A percentile compares a stretch with the other conserved stretches of the same genome.
Evolutionary conservation across 1,139 yeast genomes (phyloP).

Genomic region (Entelexis paramagnoliae): DNA sequence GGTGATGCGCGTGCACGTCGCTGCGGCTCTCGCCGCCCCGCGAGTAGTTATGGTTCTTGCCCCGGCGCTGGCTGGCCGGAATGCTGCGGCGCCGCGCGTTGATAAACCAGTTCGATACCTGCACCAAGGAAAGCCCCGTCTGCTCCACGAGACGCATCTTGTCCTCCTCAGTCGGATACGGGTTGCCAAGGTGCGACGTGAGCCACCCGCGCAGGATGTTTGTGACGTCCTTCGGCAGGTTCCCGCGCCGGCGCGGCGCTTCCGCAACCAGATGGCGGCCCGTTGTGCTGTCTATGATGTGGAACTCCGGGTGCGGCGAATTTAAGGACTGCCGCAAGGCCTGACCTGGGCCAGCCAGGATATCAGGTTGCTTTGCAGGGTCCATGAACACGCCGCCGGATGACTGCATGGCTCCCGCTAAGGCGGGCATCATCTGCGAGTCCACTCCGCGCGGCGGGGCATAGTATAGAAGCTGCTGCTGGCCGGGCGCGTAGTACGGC

Average conservation of each 20-base stretch:
- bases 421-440: not conserved
- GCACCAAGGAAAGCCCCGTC: constrained; percentile 86
- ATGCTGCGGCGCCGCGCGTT: constrained; percentile 86
- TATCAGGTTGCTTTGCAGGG: not conserved
- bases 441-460: constrained; percentile 2
- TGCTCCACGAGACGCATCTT: constrained; percentile 66
- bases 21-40: constrained; percentile 1
- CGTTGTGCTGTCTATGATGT: constrained; percentile 14
- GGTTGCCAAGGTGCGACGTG: constrained; percentile 74
- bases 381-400: not conserved
- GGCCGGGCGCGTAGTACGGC: not conserved
- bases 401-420: not conserved
- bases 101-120: constrained; percentile 91
- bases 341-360: not conserved
- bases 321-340: not conserved
- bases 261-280: constrained; percentile 17
- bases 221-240: constrained; percentile 83
- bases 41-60: constrained; percentile 14
- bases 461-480: constrained; percentile 1
- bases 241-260: constrained; percentile 39
- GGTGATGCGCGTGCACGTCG: not conserved
- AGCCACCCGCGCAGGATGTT: constrained; percentile 75
- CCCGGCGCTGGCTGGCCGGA: constrained; percentile 27
- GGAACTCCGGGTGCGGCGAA: constrained; percentile 12
- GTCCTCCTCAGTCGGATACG: constrained; percentile 88